Evolutionary conservation across 2,329 filamentous ascomycete genomes (phyloP).

Genomic region (Pleoardoris graminearum): DNA sequence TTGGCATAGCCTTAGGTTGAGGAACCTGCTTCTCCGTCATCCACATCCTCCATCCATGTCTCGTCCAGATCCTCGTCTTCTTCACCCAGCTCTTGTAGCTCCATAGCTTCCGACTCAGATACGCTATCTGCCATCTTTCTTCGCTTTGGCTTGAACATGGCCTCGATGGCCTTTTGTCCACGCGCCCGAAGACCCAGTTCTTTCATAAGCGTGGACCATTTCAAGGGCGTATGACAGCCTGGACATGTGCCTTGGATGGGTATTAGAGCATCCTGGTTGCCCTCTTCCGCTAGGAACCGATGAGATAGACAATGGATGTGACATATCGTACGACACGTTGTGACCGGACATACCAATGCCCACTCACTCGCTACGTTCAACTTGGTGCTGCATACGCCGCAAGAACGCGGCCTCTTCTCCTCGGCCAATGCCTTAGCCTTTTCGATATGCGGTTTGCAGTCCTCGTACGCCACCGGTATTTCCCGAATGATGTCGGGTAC

Average conservation of each 20-base stretch:
- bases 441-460: constrained; percentile 55
- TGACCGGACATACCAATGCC: constrained; percentile 56
- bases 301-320: constrained; percentile 62
- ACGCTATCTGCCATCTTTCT: constrained; percentile 36
- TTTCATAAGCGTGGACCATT: constrained; percentile 80
- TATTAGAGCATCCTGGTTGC: constrained; percentile 55
- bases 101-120: constrained; percentile 16
- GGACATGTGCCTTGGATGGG: constrained; percentile 74
- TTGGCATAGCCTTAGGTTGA: background rate
- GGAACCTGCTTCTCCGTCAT: constrained; percentile 30
- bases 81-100: constrained; percentile 22
- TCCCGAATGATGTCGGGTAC: constrained; percentile 41
- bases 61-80: constrained; percentile 41
- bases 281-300: constrained; percentile 53
- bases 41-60: constrained; percentile 38
- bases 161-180: constrained; percentile 70
- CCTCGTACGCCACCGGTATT: constrained; percentile 58
- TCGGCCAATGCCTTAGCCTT: constrained; percentile 50
- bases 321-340: constrained; percentile 53
- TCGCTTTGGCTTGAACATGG: constrained; percentile 64
- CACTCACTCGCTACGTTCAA: constrained; percentile 47
- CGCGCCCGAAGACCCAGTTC: constrained; percentile 76
- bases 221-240: constrained; percentile 62
- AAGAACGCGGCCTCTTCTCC: constrained; percentile 33
- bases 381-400: constrained; percentile 54